Evolutionary conservation across 805 yeast species (phyloP).

Genomic region (Zygosaccharomyces bailii): DNA sequence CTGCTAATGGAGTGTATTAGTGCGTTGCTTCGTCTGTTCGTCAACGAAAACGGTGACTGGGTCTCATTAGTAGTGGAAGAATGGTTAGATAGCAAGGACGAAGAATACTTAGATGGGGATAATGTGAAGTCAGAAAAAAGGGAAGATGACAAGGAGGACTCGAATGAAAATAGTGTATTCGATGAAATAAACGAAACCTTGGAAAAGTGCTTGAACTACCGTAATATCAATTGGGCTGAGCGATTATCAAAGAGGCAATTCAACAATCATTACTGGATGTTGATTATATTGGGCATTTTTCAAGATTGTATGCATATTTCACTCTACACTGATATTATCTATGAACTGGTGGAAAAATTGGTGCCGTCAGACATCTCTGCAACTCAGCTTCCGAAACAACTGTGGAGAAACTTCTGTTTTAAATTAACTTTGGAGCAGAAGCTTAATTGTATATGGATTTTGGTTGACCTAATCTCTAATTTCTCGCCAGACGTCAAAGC

Average conservation of each 20-base stretch:
- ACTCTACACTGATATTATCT: constrained; percentile 35
- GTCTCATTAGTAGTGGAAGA: constrained; percentile 28
- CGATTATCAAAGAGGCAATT: constrained; percentile 70
- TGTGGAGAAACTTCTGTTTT: constrained; percentile 52
- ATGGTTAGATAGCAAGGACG: constrained; percentile 25
- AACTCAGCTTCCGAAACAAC: constrained; percentile 34
- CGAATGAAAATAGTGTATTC: constrained; percentile 27
- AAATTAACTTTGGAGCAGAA: constrained; percentile 52
- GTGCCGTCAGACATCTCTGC: constrained; percentile 41
- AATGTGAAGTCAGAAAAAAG: constrained; percentile 1
- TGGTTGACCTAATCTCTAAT: constrained; percentile 53
- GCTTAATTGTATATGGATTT: constrained; percentile 53
- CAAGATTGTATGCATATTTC: constrained; percentile 34
- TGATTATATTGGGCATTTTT: constrained; percentile 69
- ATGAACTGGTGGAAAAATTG: constrained; percentile 51
- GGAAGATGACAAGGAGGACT: constrained; percentile 24
- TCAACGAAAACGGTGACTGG: constrained; percentile 36
- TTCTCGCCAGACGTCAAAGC: constrained; percentile 33
- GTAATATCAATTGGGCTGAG: constrained; percentile 72
- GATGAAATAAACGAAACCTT: constrained; percentile 24
- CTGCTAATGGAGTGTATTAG: constrained; percentile 30
- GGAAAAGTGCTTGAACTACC: constrained; percentile 47
- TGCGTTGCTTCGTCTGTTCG: constrained; percentile 32
- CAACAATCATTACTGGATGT: constrained; percentile 83
- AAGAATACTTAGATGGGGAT: not conserved